phyloP scores from a whole-genome alignment of 352 stramenopile species.

The Pythium sukuiense region DNA sequence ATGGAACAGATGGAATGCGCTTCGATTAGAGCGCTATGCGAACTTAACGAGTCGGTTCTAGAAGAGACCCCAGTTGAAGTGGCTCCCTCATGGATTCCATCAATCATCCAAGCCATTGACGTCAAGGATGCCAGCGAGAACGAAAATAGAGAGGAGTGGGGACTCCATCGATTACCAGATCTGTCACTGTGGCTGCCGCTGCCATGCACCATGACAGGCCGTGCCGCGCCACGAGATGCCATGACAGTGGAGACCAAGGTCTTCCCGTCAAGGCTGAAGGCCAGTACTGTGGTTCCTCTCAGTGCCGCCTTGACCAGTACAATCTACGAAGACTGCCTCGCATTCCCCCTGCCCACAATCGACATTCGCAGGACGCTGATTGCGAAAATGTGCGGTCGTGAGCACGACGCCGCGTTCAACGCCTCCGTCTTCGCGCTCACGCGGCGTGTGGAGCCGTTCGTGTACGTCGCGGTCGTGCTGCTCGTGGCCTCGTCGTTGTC shows the following conservation, averaged over 20 bases:
- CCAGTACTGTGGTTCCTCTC: neutral
- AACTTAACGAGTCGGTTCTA: slow-evolving; percentile 23
- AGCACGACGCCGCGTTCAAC: neutral
- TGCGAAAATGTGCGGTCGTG: neutral
- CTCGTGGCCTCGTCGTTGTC: neutral
- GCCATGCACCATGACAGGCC: too few relatives aligned
- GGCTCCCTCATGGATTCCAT: too few relatives aligned
- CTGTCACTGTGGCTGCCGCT: too few relatives aligned
- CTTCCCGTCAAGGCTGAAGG: neutral
- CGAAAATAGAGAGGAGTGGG: too few relatives aligned
- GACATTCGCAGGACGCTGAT: neutral
- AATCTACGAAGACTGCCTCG: neutral
- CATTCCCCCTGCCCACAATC: neutral
- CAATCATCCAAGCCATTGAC: too few relatives aligned
- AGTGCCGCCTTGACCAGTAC: neutral
- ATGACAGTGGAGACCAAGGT: too few relatives aligned
- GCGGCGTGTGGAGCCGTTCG: neutral
- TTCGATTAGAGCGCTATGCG: slow-evolving; percentile 12
- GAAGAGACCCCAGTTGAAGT: neutral
- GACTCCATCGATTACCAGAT: too few relatives aligned
- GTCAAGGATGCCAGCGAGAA: too few relatives aligned
- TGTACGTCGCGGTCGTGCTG: neutral
- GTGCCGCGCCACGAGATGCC: too few relatives aligned
- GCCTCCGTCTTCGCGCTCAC: neutral
- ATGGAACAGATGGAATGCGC: neutral